phyloP scores from a whole-genome alignment of 2,329 filamentous ascomycete genomes.

The Colletotrichum somersetense region DNA sequence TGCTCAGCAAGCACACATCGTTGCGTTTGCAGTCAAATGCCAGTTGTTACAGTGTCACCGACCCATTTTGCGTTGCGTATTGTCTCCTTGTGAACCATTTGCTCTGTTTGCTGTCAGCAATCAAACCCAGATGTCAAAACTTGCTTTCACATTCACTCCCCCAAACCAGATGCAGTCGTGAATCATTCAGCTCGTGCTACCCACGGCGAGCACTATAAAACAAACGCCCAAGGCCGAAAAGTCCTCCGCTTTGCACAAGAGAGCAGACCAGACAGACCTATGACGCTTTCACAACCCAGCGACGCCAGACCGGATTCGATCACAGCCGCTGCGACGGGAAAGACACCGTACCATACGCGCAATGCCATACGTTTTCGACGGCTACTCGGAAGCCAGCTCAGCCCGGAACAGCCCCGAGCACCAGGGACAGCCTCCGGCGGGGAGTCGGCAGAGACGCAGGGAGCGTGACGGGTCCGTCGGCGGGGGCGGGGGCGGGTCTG shows the following conservation, averaged over 20 bases:
- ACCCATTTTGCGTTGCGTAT: background rate
- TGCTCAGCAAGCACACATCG: constrained; percentile 9
- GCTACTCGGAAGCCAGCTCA: constrained; percentile 24
- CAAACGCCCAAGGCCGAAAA: background rate
- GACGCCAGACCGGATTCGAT: background rate
- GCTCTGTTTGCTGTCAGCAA: constrained; percentile 4
- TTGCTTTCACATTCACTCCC: background rate
- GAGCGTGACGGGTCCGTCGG: no score
- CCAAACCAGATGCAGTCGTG: background rate
- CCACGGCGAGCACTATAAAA: constrained; percentile 2
- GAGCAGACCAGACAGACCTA: background rate
- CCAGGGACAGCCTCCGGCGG: background rate
- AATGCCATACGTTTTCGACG: constrained; percentile 35
- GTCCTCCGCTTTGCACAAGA: background rate
- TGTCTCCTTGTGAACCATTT: background rate
- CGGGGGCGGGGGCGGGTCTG: background rate
- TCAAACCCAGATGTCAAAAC: background rate
- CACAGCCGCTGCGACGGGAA: background rate
- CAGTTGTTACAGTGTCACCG: background rate
- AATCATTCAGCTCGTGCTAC: constrained; percentile 1
- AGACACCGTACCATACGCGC: background rate
- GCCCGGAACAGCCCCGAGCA: background rate
- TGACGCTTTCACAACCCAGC: background rate
- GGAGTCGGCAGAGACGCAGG: background rate
- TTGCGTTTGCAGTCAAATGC: constrained; percentile 27